Evolutionary conservation across 257 asterid species (phyloP), one percentile per base, ranked within the genome.

Genomic region (Solanum pimpinellifolium): DNA sequence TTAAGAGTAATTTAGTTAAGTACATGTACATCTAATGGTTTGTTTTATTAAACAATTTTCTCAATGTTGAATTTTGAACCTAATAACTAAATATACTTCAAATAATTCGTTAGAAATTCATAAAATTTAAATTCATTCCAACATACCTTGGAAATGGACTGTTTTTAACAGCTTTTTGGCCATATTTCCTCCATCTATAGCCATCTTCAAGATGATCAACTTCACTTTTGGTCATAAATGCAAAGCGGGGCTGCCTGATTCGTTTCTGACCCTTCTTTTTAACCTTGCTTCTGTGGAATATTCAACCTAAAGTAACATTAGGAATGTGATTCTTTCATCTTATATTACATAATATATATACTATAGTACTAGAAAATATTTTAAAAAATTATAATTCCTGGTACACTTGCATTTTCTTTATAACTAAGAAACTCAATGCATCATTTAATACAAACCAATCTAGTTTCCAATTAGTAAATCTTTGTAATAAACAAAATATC

Each of bases 131-230:
- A 69, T 14, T n/a, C 5, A 11, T 56, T n/a, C 4, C 2, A 56
- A 56, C 13, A 44, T 68, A 94, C 98, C 98, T 92, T 27, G 98
- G 98, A 73, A 85, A 93, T 31, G 98, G 97, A 90, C 96, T 95
- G 80, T 95, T 94, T 86, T 95, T 95, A 1, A 95, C 98, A 27
- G 98, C 95, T 84, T 96, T 94, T 85, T 96, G 99, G 11, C 99
- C 99, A 88, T 96, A 96, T 86, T 96, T 96, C 87, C 99, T 85
- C 99, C 99, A 96, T 88, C 99, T 90, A 81, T 94, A 96, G 66
- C 99, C 99, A 88, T 96, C 99, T 88, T 96, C 99, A 18, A 96
- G 97, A 88, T 94, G 94, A 90, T 96, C 99, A 85, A 94, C 92
- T 85, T 94, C 99, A 86, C 96, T 96, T 91, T 93, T 96, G 8